Evolutionary conservation across 225 moss, liverwort and hornwort species (phyloP).

Genomic region (Physcomitrellopsis africana): DNA sequence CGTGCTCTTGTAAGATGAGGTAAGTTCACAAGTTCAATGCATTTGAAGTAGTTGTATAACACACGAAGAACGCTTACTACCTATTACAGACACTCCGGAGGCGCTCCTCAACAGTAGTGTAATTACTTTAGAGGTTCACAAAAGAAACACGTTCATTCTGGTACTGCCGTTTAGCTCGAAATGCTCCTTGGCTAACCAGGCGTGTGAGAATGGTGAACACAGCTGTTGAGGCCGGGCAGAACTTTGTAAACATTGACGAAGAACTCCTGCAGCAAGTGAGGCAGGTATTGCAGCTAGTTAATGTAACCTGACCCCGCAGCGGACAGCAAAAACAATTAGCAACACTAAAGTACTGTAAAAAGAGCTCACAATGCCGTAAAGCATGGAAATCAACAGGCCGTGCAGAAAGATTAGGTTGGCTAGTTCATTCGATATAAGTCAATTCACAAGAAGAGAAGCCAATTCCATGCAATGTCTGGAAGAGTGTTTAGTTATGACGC

Average conservation of each 20-base stretch:
- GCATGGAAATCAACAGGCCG: neutral
- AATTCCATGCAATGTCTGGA: neutral
- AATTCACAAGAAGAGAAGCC: conserved; percentile 33
- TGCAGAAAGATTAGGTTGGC: neutral
- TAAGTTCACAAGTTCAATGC: conserved; percentile 14
- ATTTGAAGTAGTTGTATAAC: neutral
- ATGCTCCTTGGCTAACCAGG: conserved; percentile 43
- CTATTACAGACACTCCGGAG: too few species aligned
- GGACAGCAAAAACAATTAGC: conserved; percentile 63
- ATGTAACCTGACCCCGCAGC: conserved; percentile 73
- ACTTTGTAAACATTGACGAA: conserved; percentile 38
- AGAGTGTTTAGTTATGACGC: conserved; percentile 23
- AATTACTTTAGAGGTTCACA: too few species aligned
- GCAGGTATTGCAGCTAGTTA: conserved; percentile 61
- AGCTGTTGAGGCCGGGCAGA: conserved; percentile 52
- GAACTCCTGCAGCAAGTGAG: conserved; percentile 62
- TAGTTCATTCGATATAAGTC: conserved; percentile 27
- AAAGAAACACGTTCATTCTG: neutral
- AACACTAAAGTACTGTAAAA: neutral
- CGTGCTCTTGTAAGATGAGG: conserved; percentile 70
- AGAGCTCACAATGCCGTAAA: neutral
- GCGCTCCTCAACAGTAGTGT: too few species aligned
- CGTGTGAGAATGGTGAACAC: conserved; percentile 67
- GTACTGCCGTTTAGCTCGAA: neutral
- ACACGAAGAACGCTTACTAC: too few species aligned